Percentiles rank a stretch among this genome's conserved stretches.
These are phyloP conservation scores for Vigna angularis DNA, from an alignment of 306 rosid species.

Conservation along the genomic window DNA sequence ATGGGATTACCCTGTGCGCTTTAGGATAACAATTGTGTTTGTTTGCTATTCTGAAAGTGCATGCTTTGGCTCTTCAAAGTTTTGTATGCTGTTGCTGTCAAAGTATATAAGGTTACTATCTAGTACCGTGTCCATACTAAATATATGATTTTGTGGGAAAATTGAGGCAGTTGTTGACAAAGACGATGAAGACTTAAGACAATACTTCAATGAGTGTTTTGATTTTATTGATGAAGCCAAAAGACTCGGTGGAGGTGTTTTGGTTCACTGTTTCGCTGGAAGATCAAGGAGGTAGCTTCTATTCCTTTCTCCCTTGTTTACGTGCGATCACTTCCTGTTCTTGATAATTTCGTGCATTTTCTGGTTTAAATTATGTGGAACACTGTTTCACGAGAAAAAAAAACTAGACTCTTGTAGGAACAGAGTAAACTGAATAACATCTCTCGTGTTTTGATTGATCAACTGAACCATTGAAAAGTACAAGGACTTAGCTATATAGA, in stretches of 20 bases:
- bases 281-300: constrained; percentile 80
- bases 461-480: too few species aligned
- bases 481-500: too few species aligned
- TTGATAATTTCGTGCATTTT: neutral
- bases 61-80: neutral
- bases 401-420: too few species aligned
- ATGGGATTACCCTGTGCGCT: neutral
- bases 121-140: constrained; percentile 42
- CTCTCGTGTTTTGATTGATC: too few species aligned
- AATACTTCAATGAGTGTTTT: constrained; percentile 76
- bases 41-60: constrained; percentile 4
- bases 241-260: constrained; percentile 68
- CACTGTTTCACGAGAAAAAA: constrained; percentile 18
- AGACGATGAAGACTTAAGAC: constrained; percentile 53
- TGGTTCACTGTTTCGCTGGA: constrained; percentile 90
- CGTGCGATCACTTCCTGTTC: neutral
- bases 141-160: constrained; percentile 49
- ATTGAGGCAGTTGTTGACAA: constrained; percentile 73
- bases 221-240: constrained; percentile 76
- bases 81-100: constrained; percentile 13
- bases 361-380: neutral
- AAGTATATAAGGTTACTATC: constrained; percentile 6
- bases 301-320: constrained; percentile 33
- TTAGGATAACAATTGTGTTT: neutral
- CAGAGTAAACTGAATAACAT: too few species aligned